A percentile compares a stretch with the other conserved stretches of the same genome.
These are phyloP conservation scores for Hebeloma cylindrosporum DNA, from an alignment of 768 basidiomycete genomes.

Conservation along the genomic window DNA sequence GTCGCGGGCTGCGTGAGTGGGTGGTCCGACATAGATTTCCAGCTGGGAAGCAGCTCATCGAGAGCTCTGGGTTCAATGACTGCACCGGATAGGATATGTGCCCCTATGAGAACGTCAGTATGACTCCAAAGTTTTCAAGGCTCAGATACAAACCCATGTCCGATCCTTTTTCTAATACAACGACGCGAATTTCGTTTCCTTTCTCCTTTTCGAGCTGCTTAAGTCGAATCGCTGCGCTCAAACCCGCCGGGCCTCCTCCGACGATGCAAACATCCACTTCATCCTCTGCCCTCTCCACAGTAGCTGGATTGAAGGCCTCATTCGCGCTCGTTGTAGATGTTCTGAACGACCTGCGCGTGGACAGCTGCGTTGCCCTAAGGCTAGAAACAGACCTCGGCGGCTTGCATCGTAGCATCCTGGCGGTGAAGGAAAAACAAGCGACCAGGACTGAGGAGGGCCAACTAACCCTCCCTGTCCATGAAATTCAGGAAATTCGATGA, in stretches of 20 bases:
- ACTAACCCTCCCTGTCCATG: too few species aligned
- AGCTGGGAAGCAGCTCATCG: conserved; percentile 86
- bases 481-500: too few species aligned
- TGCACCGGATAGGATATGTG: conserved; percentile 94
- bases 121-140: not conserved
- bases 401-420: conserved; percentile 15
- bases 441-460: too few species aligned
- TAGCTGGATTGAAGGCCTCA: conserved; percentile 46
- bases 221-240: conserved; percentile 92
- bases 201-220: conserved; percentile 87
- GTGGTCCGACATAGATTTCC: conserved; percentile 62
- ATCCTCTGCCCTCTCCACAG: conserved; percentile 83
- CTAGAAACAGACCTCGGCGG: conserved; percentile 4
- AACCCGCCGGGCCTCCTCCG: conserved; percentile 92
- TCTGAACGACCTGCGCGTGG: conserved; percentile 9
- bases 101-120: conserved; percentile 49
- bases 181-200: conserved; percentile 82
- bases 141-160: conserved; percentile 66
- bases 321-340: conserved; percentile 10
- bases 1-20: conserved; percentile 82
- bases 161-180: conserved; percentile 92
- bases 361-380: not conserved
- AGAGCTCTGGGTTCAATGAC: conserved; percentile 93
- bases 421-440: not conserved
- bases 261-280: conserved; percentile 97